A percentile compares a stretch with the other conserved stretches of the same genome.
These are phyloP conservation scores for Mycosphaerella arachidis DNA, from an alignment of 2,329 filamentous ascomycete species.

Conservation along the genomic window DNA sequence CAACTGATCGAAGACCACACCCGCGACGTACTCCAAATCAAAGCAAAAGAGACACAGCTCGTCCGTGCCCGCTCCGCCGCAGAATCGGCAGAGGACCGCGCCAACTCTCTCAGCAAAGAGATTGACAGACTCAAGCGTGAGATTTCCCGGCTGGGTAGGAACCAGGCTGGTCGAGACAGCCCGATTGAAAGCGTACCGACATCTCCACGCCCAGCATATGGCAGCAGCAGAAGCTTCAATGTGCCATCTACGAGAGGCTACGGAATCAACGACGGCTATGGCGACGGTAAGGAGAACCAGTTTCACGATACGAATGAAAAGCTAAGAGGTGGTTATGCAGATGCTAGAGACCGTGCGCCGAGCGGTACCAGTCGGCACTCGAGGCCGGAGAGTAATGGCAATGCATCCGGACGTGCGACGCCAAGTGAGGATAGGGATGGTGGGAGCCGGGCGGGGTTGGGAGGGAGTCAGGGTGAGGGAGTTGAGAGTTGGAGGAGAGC, in stretches of 20 bases:
- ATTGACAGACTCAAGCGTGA: constrained; percentile 92
- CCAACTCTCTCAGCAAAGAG: constrained; percentile 78
- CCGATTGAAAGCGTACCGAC: constrained; percentile 19
- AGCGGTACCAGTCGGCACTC: constrained; percentile 9
- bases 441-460: constrained; percentile 5
- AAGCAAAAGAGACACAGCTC: constrained; percentile 96
- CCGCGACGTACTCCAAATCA: constrained; percentile 89
- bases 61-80: constrained; percentile 86
- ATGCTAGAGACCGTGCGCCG: constrained; percentile 8
- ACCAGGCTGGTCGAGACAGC: constrained; percentile 41
- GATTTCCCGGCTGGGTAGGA: constrained; percentile 52
- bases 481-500: constrained; percentile 95
- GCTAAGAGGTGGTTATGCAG: constrained; percentile 20
- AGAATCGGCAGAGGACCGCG: constrained; percentile 80
- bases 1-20: constrained; percentile 97
- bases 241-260: constrained; percentile 18
- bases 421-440: constrained; percentile 33
- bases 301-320: constrained; percentile 12
- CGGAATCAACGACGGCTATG: constrained; percentile 13
- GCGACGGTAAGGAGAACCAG: constrained; percentile 47
- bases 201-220: constrained; percentile 21
- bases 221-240: constrained; percentile 20
- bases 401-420: constrained; percentile 41
- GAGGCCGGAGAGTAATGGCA: constrained; percentile 22
- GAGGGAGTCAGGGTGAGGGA: constrained; percentile 43